Evolutionary conservation across 768 basidiomycete genomes (phyloP).

Genomic region (Floccularia luteovirens): DNA sequence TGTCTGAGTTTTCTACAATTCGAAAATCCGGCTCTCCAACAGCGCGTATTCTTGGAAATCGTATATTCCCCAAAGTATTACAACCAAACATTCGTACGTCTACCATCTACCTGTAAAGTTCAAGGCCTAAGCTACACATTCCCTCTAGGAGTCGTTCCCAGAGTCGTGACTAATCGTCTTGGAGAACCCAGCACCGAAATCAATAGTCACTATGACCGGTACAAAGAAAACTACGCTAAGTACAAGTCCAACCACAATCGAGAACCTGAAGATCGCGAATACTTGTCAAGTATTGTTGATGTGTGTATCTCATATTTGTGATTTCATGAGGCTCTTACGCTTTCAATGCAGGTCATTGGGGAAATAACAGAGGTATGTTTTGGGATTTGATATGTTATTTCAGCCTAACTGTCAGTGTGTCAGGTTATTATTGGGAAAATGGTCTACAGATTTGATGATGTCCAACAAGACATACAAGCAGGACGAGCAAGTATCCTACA

Average conservation of each 20-base stretch:
- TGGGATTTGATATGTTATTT: background rate
- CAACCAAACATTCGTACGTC: too few species aligned
- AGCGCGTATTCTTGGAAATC: too few species aligned
- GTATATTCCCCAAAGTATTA: too few species aligned
- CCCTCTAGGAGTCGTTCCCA: background rate
- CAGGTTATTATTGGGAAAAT: constrained; percentile 45
- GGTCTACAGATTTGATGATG: constrained; percentile 35
- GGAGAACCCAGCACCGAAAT: background rate
- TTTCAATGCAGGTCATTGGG: constrained; percentile 30
- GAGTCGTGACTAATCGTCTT: background rate
- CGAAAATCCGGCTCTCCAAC: too few species aligned
- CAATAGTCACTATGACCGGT: background rate
- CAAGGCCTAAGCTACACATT: background rate
- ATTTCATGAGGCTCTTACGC: background rate
- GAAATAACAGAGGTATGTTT: constrained; percentile 41
- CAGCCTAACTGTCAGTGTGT: background rate
- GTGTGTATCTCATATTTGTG: constrained; percentile 17
- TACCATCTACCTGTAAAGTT: background rate
- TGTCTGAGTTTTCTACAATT: background rate
- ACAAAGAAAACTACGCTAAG: background rate
- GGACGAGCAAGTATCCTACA: constrained; percentile 39
- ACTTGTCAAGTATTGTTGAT: constrained; percentile 25
- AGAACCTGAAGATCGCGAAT: background rate
- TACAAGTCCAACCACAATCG: background rate
- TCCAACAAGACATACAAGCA: constrained; percentile 34